phyloP scores from a whole-genome alignment of 768 basidiomycete genomes.

The Ramaria rubella region DNA sequence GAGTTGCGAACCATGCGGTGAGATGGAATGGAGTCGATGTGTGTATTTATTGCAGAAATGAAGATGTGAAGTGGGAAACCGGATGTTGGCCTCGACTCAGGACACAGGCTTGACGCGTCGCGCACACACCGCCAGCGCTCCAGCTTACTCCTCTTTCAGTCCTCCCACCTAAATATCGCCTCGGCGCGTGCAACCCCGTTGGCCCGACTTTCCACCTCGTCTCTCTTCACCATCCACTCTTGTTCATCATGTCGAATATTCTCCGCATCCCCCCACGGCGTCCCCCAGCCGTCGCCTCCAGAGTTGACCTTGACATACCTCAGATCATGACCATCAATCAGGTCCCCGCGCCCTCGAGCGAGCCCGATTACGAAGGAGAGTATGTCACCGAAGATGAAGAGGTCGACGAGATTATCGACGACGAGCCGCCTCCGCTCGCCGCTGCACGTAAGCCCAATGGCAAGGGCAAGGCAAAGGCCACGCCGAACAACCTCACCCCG shows the following conservation, averaged over 20 bases:
- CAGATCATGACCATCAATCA: slow-evolving; percentile 13
- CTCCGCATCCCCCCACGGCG: slow-evolving; percentile 10
- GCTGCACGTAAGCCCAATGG: slow-evolving; percentile 8
- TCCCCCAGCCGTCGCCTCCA: slow-evolving; percentile 1
- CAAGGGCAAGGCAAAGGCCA: slow-evolving; percentile 9
- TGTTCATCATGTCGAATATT: slow-evolving; percentile 7
- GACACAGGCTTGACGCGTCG: background rate
- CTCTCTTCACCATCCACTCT: slow-evolving; percentile 1
- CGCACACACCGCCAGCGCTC: slow-evolving; percentile 4
- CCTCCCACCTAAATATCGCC: background rate
- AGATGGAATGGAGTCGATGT: too few relatives aligned
- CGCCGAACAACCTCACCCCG: slow-evolving; percentile 2
- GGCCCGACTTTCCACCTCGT: slow-evolving; percentile 5
- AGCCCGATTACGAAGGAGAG: slow-evolving; percentile 13
- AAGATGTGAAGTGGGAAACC: background rate
- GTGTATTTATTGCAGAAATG: too few relatives aligned
- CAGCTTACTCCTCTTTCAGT: background rate
- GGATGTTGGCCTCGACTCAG: slow-evolving; percentile 3
- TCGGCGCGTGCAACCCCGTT: background rate
- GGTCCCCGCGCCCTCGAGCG: slow-evolving; percentile 26
- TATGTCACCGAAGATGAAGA: slow-evolving; percentile 39
- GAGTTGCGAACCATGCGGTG: too few relatives aligned
- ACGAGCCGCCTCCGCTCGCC: slow-evolving; percentile 20
- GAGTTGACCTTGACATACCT: slow-evolving; percentile 7
- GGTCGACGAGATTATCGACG: slow-evolving; percentile 54